Base-by-base conservation (phyloP, 129 eudicot genomes). In the Logfia minima region DNA sequence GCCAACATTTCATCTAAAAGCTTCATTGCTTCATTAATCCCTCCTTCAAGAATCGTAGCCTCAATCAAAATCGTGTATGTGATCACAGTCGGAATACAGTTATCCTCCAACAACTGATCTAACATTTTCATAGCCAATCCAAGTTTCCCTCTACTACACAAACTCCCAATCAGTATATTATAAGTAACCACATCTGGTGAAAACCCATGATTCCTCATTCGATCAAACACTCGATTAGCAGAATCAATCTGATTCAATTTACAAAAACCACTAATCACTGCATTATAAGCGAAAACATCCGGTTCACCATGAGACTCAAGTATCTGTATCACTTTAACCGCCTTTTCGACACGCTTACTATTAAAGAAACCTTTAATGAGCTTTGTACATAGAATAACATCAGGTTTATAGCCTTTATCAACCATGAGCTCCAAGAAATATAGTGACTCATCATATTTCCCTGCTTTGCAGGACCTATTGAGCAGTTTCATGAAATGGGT, bases 51-150 rank as follows among this genome's bases (percentile, higher is more conserved):
- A 67, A 86, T 85, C 1, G 89, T 86, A 4, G 93, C 93, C 76
- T 88, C 93, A 11, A 91, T 91, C 71, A 91, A 68, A 39, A 91
- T 91, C 2, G 93, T 86, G 75, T 86, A 91, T 0, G 97, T 91
- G 11, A 88, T 75, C 43, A 86, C 91, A 51, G 83, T 88, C 41
- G 93, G 93, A 68, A 81, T 68, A 68, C 89, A 85, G 14, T 80
- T 74, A 60, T 88, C 97, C 31, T 85, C 80, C 71, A 79, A 26
- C 66, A 91, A 79, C 64, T 80, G 88, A 67, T 83, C 83, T 70
- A 86, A 72, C 91, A 88, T 81, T 83, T 86, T 83, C 84, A 83
- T 72, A 41, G 93, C 93, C 34, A 77, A 73, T 16, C 74, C 74
- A 31, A 91, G 87, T 74, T 87, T 85, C 84, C 93, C 85, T 60